Evolutionary conservation across 139 green algal genomes (phyloP).

Genomic region (Coccomyxa sp.): DNA sequence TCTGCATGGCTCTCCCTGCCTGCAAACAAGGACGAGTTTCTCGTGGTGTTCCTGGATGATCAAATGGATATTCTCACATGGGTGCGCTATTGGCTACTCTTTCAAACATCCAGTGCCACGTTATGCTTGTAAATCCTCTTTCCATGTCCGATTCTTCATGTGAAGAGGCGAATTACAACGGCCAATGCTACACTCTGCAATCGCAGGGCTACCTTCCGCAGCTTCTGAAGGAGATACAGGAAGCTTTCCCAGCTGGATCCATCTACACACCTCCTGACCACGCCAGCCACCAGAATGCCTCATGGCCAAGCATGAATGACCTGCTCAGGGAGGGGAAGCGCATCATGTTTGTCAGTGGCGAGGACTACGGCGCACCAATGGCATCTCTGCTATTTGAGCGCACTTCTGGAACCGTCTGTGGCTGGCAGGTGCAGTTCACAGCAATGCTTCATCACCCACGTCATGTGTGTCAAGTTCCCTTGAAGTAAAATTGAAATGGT

Average conservation of each 20-base stretch:
- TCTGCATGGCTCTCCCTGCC: slow-evolving; percentile 43
- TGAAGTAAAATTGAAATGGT: too few species aligned
- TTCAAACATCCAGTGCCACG: too few species aligned
- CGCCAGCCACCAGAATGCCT: neutral
- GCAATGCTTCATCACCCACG: slow-evolving; percentile 28
- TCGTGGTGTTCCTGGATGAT: slow-evolving; percentile 66
- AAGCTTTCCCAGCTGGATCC: slow-evolving; percentile 16
- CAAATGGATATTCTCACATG: slow-evolving; percentile 51
- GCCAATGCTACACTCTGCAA: neutral
- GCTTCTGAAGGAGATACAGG: slow-evolving; percentile 30
- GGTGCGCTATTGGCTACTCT: slow-evolving; percentile 11
- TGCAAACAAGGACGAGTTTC: slow-evolving; percentile 36
- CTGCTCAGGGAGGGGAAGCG: slow-evolving; percentile 38
- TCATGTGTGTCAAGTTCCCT: slow-evolving; percentile 12
- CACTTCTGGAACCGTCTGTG: neutral
- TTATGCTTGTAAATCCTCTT: too few species aligned
- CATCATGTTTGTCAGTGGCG: slow-evolving; percentile 44
- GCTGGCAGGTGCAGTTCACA: neutral
- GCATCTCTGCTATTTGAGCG: neutral
- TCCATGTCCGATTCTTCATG: too few species aligned
- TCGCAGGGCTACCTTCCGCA: slow-evolving; percentile 30
- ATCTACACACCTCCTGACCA: slow-evolving; percentile 43
- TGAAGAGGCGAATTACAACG: too few species aligned
- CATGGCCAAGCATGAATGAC: slow-evolving; percentile 30
- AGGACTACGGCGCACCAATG: slow-evolving; percentile 58